Base-by-base conservation (phyloP, 306 rosid species). In the peach (Prunus persica) region DNA sequence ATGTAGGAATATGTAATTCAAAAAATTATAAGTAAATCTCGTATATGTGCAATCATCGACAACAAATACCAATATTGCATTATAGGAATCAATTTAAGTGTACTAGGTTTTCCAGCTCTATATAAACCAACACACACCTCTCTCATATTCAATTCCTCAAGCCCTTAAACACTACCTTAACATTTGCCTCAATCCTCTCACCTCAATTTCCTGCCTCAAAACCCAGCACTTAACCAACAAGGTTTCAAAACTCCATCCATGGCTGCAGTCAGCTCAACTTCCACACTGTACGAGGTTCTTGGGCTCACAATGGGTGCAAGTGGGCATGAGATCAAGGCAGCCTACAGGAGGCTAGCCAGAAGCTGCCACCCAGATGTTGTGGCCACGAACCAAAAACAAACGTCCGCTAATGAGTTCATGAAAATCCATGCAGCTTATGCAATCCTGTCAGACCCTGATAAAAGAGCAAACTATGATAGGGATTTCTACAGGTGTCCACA, bases 351-450 rank as follows among this genome's bases (percentile, higher is more conserved):
- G 46, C 86, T 89, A 0, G 97, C 97, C 2, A 92, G 97, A 55
- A 81, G 76, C 0, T 88, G 82, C 15, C 97, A 92, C 67, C 97
- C 97, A 14, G 96, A 92, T 20, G 93, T 86, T 27, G 97, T 85
- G 69, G 83, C 90, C 41, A 58, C 82, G 73, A 83, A 86, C 69
- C 83, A 75, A 65, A 91, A 91, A 79, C 88, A 92, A 76, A 70
- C 34, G 9, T 92, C 96, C 11, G 79, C 90, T 1, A 77, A 64
- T 30, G 85, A 89, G 72, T 92, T 92, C 82, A 88, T 85, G 77
- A 82, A 78, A 67, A 81, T 88, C 47, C 87, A 87, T 61, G 79
- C 85, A 12, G 97, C 97, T 46, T 92, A 92, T 72, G 82, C 88
- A 24, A 92, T 91, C 1, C 60, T 90, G 19, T 90, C 91, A 2